These are phyloP conservation scores for Dioscorea dumetorum DNA, from an alignment of 106 monocot species.

Conservation along the genomic window DNA sequence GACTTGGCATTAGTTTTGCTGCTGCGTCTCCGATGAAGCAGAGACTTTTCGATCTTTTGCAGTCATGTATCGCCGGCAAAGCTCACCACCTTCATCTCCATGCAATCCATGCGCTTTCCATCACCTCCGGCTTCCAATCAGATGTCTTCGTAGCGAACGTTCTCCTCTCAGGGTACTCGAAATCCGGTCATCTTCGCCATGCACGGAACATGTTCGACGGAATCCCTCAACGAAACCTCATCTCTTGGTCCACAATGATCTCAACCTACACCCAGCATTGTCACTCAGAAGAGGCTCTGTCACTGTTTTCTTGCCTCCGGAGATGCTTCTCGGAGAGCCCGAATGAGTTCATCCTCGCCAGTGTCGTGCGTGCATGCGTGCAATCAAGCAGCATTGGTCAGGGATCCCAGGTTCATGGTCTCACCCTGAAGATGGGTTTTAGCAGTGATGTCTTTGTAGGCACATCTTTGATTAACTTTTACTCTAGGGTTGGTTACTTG, in stretches of 20 bases:
- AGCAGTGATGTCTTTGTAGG: conserved; percentile 39
- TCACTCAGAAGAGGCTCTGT: conserved; percentile 24
- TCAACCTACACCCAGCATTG: conserved; percentile 46
- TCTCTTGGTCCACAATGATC: conserved; percentile 74
- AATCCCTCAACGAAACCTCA: conserved; percentile 57
- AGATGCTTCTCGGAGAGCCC: conserved; percentile 19
- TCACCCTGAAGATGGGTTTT: conserved; percentile 28
- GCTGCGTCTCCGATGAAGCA: not conserved
- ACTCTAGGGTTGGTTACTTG: conserved; percentile 52
- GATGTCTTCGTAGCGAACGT: conserved; percentile 63
- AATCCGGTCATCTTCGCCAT: conserved; percentile 8
- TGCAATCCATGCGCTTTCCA: conserved; percentile 38
- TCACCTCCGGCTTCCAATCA: conserved; percentile 24
- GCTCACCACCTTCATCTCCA: conserved; percentile 14
- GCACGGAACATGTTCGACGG: conserved; percentile 62
- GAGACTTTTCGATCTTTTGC: conserved; percentile 34
- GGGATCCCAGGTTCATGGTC: conserved; percentile 38
- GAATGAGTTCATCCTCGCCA: conserved; percentile 77
- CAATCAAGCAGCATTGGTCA: conserved; percentile 14
- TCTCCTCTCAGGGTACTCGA: conserved; percentile 50
- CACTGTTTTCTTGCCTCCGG: conserved; percentile 31
- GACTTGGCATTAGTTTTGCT: not conserved
- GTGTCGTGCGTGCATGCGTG: conserved; percentile 56
- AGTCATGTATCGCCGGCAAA: conserved; percentile 29
- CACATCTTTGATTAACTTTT: conserved; percentile 43